Base-by-base conservation (phyloP, 2,329 filamentous ascomycete species). In the Dactylonectria macrodidyma region DNA sequence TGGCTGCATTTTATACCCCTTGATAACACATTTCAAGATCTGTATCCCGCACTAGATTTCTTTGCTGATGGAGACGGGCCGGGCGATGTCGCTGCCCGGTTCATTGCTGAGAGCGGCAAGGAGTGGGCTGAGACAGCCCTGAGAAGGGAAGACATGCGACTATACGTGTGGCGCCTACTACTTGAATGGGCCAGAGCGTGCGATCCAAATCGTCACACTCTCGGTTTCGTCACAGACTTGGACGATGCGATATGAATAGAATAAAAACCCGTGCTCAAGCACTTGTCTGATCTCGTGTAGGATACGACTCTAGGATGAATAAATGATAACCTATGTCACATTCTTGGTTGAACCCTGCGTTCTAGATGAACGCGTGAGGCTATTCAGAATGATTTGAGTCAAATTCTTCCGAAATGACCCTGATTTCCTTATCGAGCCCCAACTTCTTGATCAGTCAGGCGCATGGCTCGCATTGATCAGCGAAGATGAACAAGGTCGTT, bases 1-100 rank as follows among this genome's bases (percentile, higher is more conserved):
- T 95, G 92, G 92, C 82, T 87, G 69, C 92, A 94, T 79, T 94
- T 92, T 73, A 88, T 91, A 1, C 92, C 92, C 2, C 85, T 94
- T 38, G 90, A 93, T 77, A 92, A 92, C 74, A 87, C 88, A 1
- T 92, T 89, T 67, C 83, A 87, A 59, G 92, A 94, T 52, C 77
- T 93, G 10, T 93, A 92, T 71, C 86, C 86, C 11, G 84, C 91
- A 10, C 80, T 93, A 73, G 88, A 90, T 56, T 93, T 90, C 78
- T 92, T 93, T 67, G 81, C 90, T 16, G 86, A 87, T 47, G 82
- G 86, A 47, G 72, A 73, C 16, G 76, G 72, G 1, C 77, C 78
- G 6, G 84, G 84, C 58, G 89, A 92, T 73, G 80, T 81, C 1
- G 84, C 85, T 19, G 91, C 90, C 1, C 81, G 84, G 68, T 83